Evolutionary conservation across 2,329 filamentous ascomycete genomes (phyloP).

Genomic region (Phaeosphaeria sp.): DNA sequence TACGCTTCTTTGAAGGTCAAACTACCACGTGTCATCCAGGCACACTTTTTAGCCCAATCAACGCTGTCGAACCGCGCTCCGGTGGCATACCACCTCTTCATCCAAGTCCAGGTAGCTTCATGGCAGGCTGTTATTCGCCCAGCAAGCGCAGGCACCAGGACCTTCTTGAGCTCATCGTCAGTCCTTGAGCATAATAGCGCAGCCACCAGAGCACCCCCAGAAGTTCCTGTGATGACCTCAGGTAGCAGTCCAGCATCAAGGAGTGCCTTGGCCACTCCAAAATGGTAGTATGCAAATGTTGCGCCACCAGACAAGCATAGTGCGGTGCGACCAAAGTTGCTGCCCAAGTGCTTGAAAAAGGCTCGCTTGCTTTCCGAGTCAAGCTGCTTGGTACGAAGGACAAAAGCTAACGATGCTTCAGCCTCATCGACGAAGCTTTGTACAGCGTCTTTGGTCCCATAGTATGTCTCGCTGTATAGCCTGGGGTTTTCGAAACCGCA

Average conservation of each 20-base stretch:
- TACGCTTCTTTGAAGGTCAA: conserved; percentile 96
- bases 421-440: conserved; percentile 91
- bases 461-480: conserved; percentile 97
- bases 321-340: conserved; percentile 91
- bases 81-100: conserved; percentile 85
- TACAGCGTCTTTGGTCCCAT: conserved; percentile 93
- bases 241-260: conserved; percentile 86
- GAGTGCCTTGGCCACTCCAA: conserved; percentile 88
- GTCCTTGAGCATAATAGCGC: conserved; percentile 87
- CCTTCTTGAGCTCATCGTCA: conserved; percentile 83
- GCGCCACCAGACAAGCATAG: conserved; percentile 93
- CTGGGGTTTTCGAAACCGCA: conserved; percentile 91
- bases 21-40: conserved; percentile 90
- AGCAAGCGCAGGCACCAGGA: conserved; percentile 87
- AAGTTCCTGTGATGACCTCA: conserved; percentile 95
- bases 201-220: conserved; percentile 89
- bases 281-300: conserved; percentile 95
- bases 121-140: conserved; percentile 83
- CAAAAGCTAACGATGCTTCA: conserved; percentile 70
- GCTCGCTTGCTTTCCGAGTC: conserved; percentile 74
- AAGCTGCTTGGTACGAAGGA: conserved; percentile 72
- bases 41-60: conserved; percentile 83
- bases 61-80: conserved; percentile 93
- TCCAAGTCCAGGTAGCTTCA: conserved; percentile 78
- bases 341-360: conserved; percentile 86